Evolutionary conservation across 768 basidiomycete species (phyloP), one percentile per base, ranked within the genome.

Genomic region (Suillus luteus): DNA sequence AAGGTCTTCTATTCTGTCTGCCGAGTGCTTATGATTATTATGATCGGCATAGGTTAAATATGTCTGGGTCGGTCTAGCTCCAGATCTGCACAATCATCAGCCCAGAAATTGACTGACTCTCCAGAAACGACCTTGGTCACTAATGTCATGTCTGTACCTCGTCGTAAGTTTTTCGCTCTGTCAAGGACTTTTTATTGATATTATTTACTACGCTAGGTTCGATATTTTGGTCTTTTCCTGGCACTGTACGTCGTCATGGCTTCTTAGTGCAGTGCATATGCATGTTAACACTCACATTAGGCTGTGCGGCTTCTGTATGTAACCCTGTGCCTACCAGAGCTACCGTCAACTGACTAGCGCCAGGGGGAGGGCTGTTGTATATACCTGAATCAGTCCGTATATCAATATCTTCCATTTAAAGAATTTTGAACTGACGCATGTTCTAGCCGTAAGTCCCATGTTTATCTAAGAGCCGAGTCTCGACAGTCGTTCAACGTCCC

Each of bases 141-240:
- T 57, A 24, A 57, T 57, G 55, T 57, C 55, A 7, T 57, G 55
- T 38, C 38, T 57, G 15, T 40, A 57, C 38, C 24, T 57, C 10
- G 5, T 57, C 11, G 55, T 57, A 24, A 24, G 38, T 27, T 24
- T 37, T 37, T 57, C 5, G n/a, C n/a, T 2, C 11, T 22, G 22
- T 5, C 22, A 48, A 48, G 22, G 12, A 2, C 12, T 24, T 24
- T 14, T n/a, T n/a, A 12, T 31, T 31, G 31, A 31, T 48, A 22
- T 46, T 22, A 22, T 22, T 48, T 6, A n/a, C 22, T 54, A 54
- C 11, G 15, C 38, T 40, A 57, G 55, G 55, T 57, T 40, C 38
- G 55, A 40, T 57, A 57, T 22, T 2, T 57, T 11, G 55, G 55
- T 57, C 38, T 57, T 57, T 57, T 27, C 24, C 15, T 57, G 2